Base-by-base conservation (phyloP, 345 rosid species). In the Gossypium stocksii region DNA sequence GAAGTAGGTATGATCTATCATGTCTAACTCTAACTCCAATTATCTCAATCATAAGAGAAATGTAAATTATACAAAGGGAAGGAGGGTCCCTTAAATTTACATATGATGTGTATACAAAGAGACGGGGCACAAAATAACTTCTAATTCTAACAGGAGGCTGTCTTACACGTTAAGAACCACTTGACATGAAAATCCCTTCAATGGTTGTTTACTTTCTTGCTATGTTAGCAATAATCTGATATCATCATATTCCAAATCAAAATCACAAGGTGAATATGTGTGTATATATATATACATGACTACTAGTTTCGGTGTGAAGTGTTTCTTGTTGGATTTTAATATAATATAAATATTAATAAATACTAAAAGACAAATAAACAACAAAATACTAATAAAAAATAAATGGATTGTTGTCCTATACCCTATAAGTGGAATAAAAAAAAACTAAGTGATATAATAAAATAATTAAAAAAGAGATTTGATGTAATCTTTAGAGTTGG, bases 1-100 rank as follows among this genome's bases (percentile, higher is more conserved):
- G 94, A 91, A 79, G 94, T 91, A 41, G 92, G 97, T 57, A 89
- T 91, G 97, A 80, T 88, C 76, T 91, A 89, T 71, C 76, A 84
- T 57, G 90, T 91, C 76, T 91, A 70, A 74, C 59, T 60, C 66
- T 19, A 43, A 22, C 66, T 59, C 44, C 38, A 46, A 12, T 46
- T 34, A 34, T 34, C 41, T 34, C 41, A 34, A 34, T 34, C 41
- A 34, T 34, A 34, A 34, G 51, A 51, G 23, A 72, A 20, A 38
- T 4, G 73, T 44, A 63, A 45, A 62, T 63, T 65, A 14, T 44
- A 9, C 56, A 62, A 34, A 45, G 49, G 13, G 2, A 11, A 46
- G 17, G 23, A 38, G 41, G 22, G 67, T 17, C 67, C 46, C 48
- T 63, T 63, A 10, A 46, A 12, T 2, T 46, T 46, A 62, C 38